Evolutionary conservation across 2,329 filamentous ascomycete species (phyloP).

Genomic region (Phyllosticta citriasiana): DNA sequence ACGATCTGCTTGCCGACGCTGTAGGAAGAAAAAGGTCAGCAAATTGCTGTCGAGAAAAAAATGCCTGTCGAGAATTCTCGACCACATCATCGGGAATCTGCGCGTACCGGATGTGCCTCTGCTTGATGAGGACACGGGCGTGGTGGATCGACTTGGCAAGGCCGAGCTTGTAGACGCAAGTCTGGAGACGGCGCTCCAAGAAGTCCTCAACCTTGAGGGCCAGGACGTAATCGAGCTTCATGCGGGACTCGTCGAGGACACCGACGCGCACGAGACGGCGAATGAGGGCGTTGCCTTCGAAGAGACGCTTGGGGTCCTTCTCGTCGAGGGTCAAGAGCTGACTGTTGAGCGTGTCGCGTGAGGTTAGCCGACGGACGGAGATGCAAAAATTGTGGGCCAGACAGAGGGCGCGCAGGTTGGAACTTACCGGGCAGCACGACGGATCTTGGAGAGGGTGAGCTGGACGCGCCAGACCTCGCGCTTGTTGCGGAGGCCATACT

Average conservation of each 20-base stretch:
- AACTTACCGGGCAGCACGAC: conserved; percentile 97
- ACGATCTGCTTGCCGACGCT: conserved; percentile 99
- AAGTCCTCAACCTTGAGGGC: conserved; percentile 99
- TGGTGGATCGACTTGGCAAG: conserved; percentile 99
- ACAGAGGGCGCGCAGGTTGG: background rate
- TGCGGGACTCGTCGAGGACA: conserved; percentile 99
- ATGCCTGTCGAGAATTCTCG: background rate
- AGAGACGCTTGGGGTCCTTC: conserved; percentile 99
- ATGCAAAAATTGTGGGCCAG: background rate
- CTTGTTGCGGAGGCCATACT: conserved; percentile 99
- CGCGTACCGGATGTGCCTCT: conserved; percentile 83
- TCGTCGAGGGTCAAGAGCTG: conserved; percentile 99
- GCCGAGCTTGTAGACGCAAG: conserved; percentile 99
- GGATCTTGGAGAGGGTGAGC: conserved; percentile 99
- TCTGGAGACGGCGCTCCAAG: conserved; percentile 99
- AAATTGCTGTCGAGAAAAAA: background rate
- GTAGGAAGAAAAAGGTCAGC: conserved; percentile 4
- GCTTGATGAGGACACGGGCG: conserved; percentile 98
- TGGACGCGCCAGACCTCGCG: conserved; percentile 99
- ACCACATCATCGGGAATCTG: background rate
- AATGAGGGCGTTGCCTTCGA: conserved; percentile 99
- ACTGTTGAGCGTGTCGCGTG: conserved; percentile 43
- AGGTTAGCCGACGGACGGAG: too few relatives aligned
- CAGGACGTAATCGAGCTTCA: conserved; percentile 99
- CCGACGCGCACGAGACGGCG: conserved; percentile 98